phyloP scores from a whole-genome alignment of 768 basidiomycete species.

The Mycena rebaudengoi region DNA sequence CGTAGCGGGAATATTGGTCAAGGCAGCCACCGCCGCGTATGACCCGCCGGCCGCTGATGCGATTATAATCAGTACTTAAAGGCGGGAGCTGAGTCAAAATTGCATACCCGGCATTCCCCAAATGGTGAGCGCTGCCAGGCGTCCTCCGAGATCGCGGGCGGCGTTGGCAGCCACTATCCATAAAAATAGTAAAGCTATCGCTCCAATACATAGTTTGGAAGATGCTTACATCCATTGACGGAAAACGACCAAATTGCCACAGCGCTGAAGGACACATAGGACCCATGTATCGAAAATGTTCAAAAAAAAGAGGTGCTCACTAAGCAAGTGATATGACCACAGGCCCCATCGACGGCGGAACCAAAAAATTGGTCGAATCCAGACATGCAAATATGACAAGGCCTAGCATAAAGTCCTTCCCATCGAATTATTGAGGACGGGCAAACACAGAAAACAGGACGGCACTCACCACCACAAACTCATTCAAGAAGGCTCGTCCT shows the following conservation, averaged over 20 bases:
- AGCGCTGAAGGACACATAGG: conserved; percentile 43
- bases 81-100: not conserved
- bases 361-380: conserved; percentile 52
- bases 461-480: conserved; percentile 43
- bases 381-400: conserved; percentile 40
- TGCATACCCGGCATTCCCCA: conserved; percentile 38
- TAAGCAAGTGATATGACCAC: conserved; percentile 53
- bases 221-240: conserved; percentile 43
- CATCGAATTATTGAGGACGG: not conserved
- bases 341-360: conserved; percentile 50
- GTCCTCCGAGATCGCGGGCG: conserved; percentile 58
- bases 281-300: no score
- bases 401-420: conserved; percentile 41
- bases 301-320: conserved; percentile 41
- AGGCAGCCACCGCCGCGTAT: conserved; percentile 55
- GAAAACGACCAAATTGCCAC: conserved; percentile 53
- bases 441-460: not conserved
- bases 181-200: conserved; percentile 41
- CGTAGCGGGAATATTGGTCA: conserved; percentile 58
- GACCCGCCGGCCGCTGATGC: conserved; percentile 47
- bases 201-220: conserved; percentile 21
- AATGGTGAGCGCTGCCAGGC: conserved; percentile 52
- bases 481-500: conserved; percentile 41
- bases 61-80: not conserved
- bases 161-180: conserved; percentile 53